Conservation (phyloP, 2,329 filamentous ascomycete genomes). For the Ilyonectria mors-panacis region DNA sequence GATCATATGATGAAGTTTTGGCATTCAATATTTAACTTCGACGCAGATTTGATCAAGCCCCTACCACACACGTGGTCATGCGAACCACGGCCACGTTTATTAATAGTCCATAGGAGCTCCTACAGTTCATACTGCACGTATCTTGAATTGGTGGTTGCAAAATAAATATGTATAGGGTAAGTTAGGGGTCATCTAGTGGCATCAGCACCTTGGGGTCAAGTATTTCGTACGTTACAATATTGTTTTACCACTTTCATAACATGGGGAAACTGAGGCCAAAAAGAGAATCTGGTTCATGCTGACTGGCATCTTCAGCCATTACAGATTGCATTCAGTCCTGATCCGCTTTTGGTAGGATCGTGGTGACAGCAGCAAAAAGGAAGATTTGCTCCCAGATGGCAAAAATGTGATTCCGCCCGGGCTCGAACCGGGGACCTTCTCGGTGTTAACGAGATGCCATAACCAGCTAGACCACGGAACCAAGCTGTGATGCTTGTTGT, state of each 20-base stretch:
- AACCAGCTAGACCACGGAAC: constrained; percentile 59
- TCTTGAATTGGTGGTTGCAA: neutral
- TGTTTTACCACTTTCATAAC: too few relatives aligned
- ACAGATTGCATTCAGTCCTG: neutral
- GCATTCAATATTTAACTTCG: neutral
- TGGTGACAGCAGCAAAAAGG: constrained; percentile 4
- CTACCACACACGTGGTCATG: neutral
- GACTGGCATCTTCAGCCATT: neutral
- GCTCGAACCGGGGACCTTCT: constrained; percentile 59
- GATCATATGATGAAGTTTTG: neutral
- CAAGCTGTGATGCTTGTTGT: constrained; percentile 18
- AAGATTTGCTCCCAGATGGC: neutral
- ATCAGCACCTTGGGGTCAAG: neutral
- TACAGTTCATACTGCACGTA: neutral
- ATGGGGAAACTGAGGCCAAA: too few relatives aligned
- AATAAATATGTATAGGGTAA: neutral
- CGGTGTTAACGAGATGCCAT: constrained; percentile 59
- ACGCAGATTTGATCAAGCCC: neutral
- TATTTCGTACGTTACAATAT: neutral
- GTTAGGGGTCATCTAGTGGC: neutral
- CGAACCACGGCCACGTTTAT: neutral
- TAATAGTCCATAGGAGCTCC: neutral
- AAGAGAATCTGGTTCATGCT: too few relatives aligned
- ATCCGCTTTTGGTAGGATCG: too few relatives aligned
- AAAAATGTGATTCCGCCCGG: constrained; percentile 55